Evolutionary conservation across 2,329 filamentous ascomycete genomes (phyloP), one percentile per base, ranked within the genome.

Genomic region (Penicillium decumbens): DNA sequence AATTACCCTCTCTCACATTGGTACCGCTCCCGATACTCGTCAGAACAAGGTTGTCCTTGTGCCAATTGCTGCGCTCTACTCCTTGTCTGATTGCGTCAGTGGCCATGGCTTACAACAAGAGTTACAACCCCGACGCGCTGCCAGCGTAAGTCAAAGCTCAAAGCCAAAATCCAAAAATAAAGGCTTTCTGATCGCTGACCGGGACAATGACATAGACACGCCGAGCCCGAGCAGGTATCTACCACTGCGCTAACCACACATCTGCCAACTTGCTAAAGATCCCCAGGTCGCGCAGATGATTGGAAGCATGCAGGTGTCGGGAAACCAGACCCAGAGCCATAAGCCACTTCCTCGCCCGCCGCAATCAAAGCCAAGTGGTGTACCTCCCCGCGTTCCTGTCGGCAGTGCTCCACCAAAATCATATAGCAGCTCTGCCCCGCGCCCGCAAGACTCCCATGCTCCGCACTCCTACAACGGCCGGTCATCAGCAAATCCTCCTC

Each of bases 91-190:
- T 59, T 65, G 63, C 59, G 57, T 63, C 63, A 65, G 61, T 53
- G 30, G 57, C 67, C 53, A 97, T 97, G 92, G 92, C 92, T 49
- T 97, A 97, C 79, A 95, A 95, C 74, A 84, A 84, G 70, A 82
- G 86, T 48, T 93, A 90, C 76, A 95, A 98, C 71, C 91, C 91
- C 29, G 92, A 98, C 77, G 88, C 90, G 68, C 83, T 98, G 57
- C 92, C 92, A 67, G 89, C 89, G 87, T 93, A 79, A 75, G 85
- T 74, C 15, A 37, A 37, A 37, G 33, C 15, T 74, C 15, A 37
- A 37, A 35, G 32, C 15, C 15, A 6, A 3, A 18, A 35, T 9
- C 12, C 18, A 20, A 23, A 37, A 15, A 18, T 15, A 5, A 18
- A 37, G 33, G 15, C 4, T 37, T 48, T 35, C n/a, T 41, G 44